Evolutionary conservation across 2,329 filamentous ascomycete species (phyloP).

Genomic region (Camptophora hylomeconis): DNA sequence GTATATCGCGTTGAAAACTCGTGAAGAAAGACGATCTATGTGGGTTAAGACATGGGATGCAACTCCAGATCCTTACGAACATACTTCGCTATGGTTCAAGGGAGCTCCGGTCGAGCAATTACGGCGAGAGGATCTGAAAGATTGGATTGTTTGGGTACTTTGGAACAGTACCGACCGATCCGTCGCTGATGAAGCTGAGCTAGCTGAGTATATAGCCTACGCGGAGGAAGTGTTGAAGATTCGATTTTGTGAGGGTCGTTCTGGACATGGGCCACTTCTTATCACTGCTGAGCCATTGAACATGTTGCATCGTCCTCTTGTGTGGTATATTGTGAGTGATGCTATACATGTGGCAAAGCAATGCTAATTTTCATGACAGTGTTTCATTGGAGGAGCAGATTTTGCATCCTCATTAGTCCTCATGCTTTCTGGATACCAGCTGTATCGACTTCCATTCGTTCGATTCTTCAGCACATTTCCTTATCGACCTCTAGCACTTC

Average conservation of each 20-base stretch:
- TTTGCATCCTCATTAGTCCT: too few species aligned
- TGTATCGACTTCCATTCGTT: background rate
- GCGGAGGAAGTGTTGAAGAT: slow-evolving; percentile 42
- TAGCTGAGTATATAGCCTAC: slow-evolving; percentile 41
- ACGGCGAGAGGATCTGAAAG: slow-evolving; percentile 51
- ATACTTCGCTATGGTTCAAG: slow-evolving; percentile 54
- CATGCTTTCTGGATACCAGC: slow-evolving; percentile 2
- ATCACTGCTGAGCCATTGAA: slow-evolving; percentile 52
- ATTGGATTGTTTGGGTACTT: slow-evolving; percentile 57
- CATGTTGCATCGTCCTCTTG: slow-evolving; percentile 46
- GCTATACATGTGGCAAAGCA: too few species aligned
- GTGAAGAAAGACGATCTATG: slow-evolving; percentile 38
- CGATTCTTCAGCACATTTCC: slow-evolving; percentile 1
- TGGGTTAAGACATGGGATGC: slow-evolving; percentile 45
- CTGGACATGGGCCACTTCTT: slow-evolving; percentile 44
- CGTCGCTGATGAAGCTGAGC: slow-evolving; percentile 35
- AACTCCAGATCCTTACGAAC: slow-evolving; percentile 42
- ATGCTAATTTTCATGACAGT: too few species aligned
- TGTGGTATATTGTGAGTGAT: slow-evolving; percentile 48
- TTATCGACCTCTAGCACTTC: background rate
- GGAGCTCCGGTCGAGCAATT: slow-evolving; percentile 46
- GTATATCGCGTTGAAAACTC: slow-evolving; percentile 35
- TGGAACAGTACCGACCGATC: slow-evolving; percentile 31
- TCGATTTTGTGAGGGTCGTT: slow-evolving; percentile 40
- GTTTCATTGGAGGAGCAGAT: too few species aligned